Evolutionary conservation across 2,329 filamentous ascomycete genomes (phyloP).

Genomic region (Amesomyces nigricolor): DNA sequence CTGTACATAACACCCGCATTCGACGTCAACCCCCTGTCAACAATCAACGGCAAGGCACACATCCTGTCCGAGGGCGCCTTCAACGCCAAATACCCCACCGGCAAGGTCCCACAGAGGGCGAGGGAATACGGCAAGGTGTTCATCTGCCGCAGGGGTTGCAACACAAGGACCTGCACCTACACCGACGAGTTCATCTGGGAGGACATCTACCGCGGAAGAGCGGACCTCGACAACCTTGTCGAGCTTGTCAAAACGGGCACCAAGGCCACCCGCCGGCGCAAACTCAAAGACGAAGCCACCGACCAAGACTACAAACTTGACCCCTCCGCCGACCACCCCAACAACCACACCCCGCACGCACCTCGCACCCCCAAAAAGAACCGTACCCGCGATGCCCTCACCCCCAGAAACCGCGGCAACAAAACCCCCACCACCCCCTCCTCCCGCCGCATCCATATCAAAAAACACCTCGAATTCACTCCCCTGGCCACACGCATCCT

Average conservation of each 20-base stretch:
- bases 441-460: constrained; percentile 57
- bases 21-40: constrained; percentile 79
- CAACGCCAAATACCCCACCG: constrained; percentile 62
- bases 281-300: constrained; percentile 26
- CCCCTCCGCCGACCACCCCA: constrained; percentile 31
- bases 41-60: constrained; percentile 83
- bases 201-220: constrained; percentile 64
- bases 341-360: constrained; percentile 34
- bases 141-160: constrained; percentile 82
- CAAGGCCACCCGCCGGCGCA: constrained; percentile 58
- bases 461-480: constrained; percentile 90
- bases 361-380: constrained; percentile 33
- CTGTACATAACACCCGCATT: constrained; percentile 84
- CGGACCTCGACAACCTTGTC: constrained; percentile 61
- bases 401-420: constrained; percentile 46
- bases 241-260: constrained; percentile 64
- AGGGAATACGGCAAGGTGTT: constrained; percentile 80
- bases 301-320: constrained; percentile 31
- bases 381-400: constrained; percentile 35
- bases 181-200: constrained; percentile 93
- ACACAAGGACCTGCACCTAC: constrained; percentile 81
- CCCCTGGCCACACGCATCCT: constrained; percentile 85
- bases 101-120: constrained; percentile 66
- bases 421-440: constrained; percentile 39
- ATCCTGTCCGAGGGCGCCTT: constrained; percentile 71